Percentiles rank a stretch among this genome's conserved stretches.
phyloP scores from a whole-genome alignment of 495 filamentous ascomycete genomes.

The Schizothecium vesticola region DNA sequence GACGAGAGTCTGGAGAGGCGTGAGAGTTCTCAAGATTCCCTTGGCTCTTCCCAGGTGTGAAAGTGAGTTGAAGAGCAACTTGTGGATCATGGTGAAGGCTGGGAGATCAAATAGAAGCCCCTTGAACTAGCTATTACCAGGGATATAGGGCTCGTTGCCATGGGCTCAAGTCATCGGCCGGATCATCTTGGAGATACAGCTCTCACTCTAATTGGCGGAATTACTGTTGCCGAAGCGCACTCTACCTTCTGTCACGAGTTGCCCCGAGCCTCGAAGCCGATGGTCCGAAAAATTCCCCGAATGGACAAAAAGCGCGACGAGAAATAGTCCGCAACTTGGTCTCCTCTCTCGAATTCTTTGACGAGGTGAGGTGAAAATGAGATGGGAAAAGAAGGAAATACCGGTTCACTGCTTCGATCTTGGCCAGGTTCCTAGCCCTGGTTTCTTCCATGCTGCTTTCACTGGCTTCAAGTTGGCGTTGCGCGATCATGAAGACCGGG shows the following conservation, averaged over 20 bases:
- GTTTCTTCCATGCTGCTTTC: too few species aligned
- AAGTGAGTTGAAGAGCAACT: neutral
- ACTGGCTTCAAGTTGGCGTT: neutral
- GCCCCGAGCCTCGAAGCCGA: neutral
- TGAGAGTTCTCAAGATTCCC: too few species aligned
- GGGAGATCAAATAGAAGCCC: neutral
- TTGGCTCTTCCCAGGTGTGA: too few species aligned
- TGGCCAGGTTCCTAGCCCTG: too few species aligned
- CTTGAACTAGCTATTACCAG: neutral
- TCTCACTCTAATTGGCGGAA: neutral
- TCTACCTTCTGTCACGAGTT: neutral
- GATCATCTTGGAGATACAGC: neutral
- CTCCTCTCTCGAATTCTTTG: neutral
- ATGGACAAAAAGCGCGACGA: neutral
- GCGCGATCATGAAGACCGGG: too few species aligned
- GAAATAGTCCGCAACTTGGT: neutral
- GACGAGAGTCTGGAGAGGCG: too few species aligned
- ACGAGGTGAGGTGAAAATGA: neutral
- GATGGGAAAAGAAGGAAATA: neutral
- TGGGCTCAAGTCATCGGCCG: neutral
- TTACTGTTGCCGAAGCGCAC: neutral
- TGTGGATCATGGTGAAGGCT: neutral
- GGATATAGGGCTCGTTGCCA: neutral
- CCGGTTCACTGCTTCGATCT: too few species aligned
- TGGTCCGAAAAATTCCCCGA: neutral